These are phyloP conservation scores for Knoxia roxburghii DNA, from an alignment of 257 asterid genomes.

Conservation along the genomic window DNA sequence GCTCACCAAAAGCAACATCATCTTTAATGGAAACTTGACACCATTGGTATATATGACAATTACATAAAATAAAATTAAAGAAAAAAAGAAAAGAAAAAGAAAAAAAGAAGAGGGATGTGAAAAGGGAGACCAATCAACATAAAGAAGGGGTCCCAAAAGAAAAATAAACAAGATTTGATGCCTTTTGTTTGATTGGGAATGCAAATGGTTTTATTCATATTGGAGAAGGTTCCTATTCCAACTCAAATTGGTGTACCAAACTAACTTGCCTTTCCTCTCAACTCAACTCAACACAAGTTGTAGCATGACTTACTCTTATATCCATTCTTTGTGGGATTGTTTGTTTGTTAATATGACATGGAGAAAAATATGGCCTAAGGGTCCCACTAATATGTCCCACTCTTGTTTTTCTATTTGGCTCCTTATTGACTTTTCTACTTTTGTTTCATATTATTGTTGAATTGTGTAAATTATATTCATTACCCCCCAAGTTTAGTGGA, in stretches of 20 bases:
- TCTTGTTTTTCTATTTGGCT: no score
- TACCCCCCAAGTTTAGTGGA: no score
- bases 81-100: no score
- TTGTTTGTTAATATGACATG: not conserved
- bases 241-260: slow-evolving; percentile 1
- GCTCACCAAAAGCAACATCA: no score
- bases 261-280: not conserved
- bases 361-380: not conserved
- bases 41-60: no score
- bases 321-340: no score
- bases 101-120: not conserved
- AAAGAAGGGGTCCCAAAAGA: slow-evolving; percentile 13
- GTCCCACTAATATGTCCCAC: no score
- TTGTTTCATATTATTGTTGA: no score
- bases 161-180: not conserved
- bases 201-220: slow-evolving; percentile 5
- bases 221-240: not conserved
- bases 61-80: no score
- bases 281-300: not conserved
- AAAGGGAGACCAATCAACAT: slow-evolving; percentile 8
- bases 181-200: slow-evolving; percentile 9
- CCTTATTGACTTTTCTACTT: not conserved
- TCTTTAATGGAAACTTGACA: no score
- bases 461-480: no score
- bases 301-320: not conserved